These are phyloP conservation scores for Podosphaera leucotricha DNA, from an alignment of 2,329 filamentous ascomycete genomes.

Conservation along the genomic window DNA sequence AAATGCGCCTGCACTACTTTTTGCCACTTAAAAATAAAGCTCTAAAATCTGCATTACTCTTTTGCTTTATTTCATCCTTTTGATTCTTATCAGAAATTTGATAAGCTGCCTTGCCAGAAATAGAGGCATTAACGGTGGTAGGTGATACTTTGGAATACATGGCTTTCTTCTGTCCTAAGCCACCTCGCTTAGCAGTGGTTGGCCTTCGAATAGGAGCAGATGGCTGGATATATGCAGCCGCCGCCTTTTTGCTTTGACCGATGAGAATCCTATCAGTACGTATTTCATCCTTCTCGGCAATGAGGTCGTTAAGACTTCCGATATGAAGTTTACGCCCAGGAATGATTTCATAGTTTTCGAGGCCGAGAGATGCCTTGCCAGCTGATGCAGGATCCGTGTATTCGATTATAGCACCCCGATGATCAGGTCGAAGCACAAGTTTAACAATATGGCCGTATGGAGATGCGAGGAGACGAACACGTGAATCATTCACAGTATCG, in stretches of 20 bases:
- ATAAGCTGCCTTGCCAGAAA: conserved; percentile 2
- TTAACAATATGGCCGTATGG: conserved; percentile 49
- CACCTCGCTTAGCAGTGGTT: conserved; percentile 17
- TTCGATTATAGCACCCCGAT: conserved; percentile 70
- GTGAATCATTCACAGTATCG: conserved; percentile 77
- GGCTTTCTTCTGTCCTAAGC: conserved; percentile 16
- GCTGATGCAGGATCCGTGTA: conserved; percentile 42
- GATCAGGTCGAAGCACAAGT: conserved; percentile 55
- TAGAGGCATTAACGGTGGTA: conserved; percentile 1
- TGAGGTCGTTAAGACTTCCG: conserved; percentile 30
- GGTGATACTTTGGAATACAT: conserved; percentile 11
- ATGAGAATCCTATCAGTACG: conserved; percentile 20
- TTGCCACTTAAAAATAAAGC: conserved; percentile 18
- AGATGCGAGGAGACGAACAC: conserved; percentile 50
- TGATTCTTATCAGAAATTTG: conserved; percentile 6
- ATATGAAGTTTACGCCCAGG: conserved; percentile 27
- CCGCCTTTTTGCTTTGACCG: conserved; percentile 15
- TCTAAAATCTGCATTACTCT: conserved; percentile 35
- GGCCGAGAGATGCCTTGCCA: conserved; percentile 42
- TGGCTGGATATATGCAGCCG: conserved; percentile 16
- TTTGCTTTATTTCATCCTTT: conserved; percentile 16
- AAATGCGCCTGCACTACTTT: conserved; percentile 3
- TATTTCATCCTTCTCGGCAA: conserved; percentile 24
- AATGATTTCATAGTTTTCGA: conserved; percentile 31
- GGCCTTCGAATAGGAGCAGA: conserved; percentile 15